Base-by-base conservation (phyloP, 352 stramenopile genomes). In the Pythium dissimile region DNA sequence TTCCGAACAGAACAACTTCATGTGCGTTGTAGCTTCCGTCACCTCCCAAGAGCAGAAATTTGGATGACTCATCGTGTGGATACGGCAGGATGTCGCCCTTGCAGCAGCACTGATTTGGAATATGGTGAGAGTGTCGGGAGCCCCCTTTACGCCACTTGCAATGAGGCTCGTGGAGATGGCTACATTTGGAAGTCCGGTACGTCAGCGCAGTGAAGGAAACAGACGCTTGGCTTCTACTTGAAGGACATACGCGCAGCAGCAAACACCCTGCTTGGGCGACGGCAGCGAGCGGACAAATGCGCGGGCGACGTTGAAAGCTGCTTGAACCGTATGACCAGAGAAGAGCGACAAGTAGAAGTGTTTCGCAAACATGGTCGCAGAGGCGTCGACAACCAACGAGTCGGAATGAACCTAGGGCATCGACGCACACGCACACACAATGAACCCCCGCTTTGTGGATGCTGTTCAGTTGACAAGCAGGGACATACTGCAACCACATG, bases 331-430 rank as follows among this genome's bases (percentile, higher is more conserved):
- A 51, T 88, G 57, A 4, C 83, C 83, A 12, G 80, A 80, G 51
- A 93, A 93, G 1, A 93, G 62, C 13, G 83, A 89, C 24, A 91
- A 38, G 54, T 93, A 93, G 60, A 93, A 93, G 38, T 91, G 80
- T 46, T 93, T 92, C 46, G 83, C 83, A 66, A 93, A 91, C 77
- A 89, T 89, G 0, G 77, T 93, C 9, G 79, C 83, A 5, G 72
- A 84, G 15, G 75, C 79, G 28, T 93, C 83, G 3, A 93, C 75
- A 5, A 93, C 78, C 5, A 88, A 72, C 5, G 80, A 91, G 41
- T 91, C 83, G 9, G 80, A 91, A 54, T 91, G 80, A 12, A 89
- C 79, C 72, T 80, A 20, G n/a, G n/a, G n/a, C n/a, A n/a, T n/a
- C n/a, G n/a, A n/a, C n/a, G n/a, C n/a, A n/a, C n/a, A n/a, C n/a